Evolutionary conservation across 179 eudicot species (phyloP).

Genomic region (Beta macrorhiza): DNA sequence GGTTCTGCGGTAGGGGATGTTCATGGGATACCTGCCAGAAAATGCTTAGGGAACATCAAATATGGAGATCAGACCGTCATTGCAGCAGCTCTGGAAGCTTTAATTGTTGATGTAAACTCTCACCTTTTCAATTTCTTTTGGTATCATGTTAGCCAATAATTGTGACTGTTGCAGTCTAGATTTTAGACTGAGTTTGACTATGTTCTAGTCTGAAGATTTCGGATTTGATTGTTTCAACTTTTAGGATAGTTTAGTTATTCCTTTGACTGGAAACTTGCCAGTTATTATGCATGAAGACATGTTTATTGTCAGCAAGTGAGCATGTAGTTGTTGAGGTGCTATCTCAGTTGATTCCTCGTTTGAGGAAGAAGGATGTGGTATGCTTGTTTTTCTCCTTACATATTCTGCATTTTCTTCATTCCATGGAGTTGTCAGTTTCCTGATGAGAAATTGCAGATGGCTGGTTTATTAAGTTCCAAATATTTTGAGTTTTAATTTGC

Average conservation of each 20-base stretch:
- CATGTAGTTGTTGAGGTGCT: constrained; percentile 46
- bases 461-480: neutral
- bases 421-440: neutral
- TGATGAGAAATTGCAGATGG: neutral
- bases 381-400: neutral
- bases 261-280: too few relatives aligned
- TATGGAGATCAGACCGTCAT: too few relatives aligned
- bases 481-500: neutral
- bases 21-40: neutral
- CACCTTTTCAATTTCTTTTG: too few relatives aligned
- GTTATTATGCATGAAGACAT: too few relatives aligned
- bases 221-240: too few relatives aligned
- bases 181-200: too few relatives aligned
- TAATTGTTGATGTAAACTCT: too few relatives aligned
- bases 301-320: constrained; percentile 58
- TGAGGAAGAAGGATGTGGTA: constrained; percentile 59
- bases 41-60: neutral
- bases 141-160: too few relatives aligned
- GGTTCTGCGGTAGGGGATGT: neutral
- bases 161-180: too few relatives aligned
- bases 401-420: neutral
- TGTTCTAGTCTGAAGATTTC: too few relatives aligned
- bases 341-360: constrained; percentile 57
- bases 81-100: too few relatives aligned
- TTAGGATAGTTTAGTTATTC: too few relatives aligned